phyloP scores from a whole-genome alignment of 805 yeast genomes.

The Candida multigemmis region DNA sequence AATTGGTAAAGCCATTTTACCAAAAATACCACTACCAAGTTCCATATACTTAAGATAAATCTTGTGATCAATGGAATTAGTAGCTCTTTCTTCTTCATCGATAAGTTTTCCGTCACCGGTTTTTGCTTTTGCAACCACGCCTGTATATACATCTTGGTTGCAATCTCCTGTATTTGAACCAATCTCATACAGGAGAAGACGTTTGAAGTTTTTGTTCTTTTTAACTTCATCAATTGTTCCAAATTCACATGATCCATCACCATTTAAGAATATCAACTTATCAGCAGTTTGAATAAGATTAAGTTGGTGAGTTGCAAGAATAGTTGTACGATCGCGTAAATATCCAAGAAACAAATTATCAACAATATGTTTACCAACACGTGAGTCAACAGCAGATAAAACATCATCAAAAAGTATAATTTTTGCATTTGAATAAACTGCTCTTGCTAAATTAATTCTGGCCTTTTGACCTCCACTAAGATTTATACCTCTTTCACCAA shows the following conservation, averaged over 20 bases:
- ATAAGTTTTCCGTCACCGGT: slow-evolving; percentile 17
- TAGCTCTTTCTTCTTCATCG: slow-evolving; percentile 26
- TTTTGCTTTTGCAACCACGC: slow-evolving; percentile 1
- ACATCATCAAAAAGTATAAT: slow-evolving; percentile 33
- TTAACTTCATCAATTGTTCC: slow-evolving; percentile 24
- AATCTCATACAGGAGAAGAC: slow-evolving; percentile 32
- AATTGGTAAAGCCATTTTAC: slow-evolving; percentile 21
- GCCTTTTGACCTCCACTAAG: slow-evolving; percentile 40
- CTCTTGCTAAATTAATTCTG: slow-evolving; percentile 35
- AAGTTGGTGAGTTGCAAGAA: slow-evolving; percentile 36
- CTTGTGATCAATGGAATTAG: slow-evolving; percentile 30
- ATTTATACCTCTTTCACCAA: slow-evolving; percentile 37
- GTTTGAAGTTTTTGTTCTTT: slow-evolving; percentile 37
- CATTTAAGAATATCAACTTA: slow-evolving; percentile 27
- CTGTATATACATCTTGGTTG: slow-evolving; percentile 3
- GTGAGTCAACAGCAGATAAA: slow-evolving; percentile 34
- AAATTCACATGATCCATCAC: slow-evolving; percentile 31
- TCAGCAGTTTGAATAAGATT: slow-evolving; percentile 30
- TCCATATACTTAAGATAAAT: slow-evolving; percentile 28
- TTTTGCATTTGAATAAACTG: slow-evolving; percentile 24
- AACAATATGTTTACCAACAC: slow-evolving; percentile 33
- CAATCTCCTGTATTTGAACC: slow-evolving; percentile 5
- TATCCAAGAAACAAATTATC: slow-evolving; percentile 24
- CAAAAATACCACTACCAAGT: slow-evolving; percentile 30
- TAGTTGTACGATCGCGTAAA: slow-evolving; percentile 21